A percentile compares a stretch with the other conserved stretches of the same genome.
These are phyloP conservation scores for Digitaria exilis DNA, from an alignment of 202 grass and related monocot genomes.

Conservation along the genomic window DNA sequence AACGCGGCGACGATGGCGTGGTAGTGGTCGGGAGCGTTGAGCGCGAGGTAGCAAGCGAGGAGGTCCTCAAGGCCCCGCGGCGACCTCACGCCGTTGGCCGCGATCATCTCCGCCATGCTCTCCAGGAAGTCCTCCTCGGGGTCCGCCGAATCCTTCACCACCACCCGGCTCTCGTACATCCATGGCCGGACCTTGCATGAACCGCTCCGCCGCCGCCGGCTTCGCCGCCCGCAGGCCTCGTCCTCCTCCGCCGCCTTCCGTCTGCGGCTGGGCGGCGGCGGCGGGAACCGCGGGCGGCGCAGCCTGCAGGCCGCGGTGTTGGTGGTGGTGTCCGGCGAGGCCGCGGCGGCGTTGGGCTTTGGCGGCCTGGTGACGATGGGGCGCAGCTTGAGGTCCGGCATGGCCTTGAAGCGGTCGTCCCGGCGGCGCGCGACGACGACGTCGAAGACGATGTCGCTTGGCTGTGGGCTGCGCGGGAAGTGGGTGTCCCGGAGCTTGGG, in stretches of 20 bases:
- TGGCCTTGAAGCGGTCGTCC: constrained; percentile 6
- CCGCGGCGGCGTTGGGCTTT: background rate
- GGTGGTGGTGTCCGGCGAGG: background rate
- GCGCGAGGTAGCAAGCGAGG: constrained; percentile 75
- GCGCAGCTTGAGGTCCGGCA: constrained; percentile 52
- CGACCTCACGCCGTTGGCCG: constrained; percentile 52
- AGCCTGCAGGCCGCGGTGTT: constrained; percentile 34
- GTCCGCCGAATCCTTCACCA: constrained; percentile 67
- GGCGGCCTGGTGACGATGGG: constrained; percentile 50
- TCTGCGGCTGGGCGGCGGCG: background rate
- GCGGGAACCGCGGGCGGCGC: background rate
- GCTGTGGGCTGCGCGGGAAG: constrained; percentile 30
- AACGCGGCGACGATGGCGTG: constrained; percentile 76
- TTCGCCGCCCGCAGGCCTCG: background rate
- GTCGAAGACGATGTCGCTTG: constrained; percentile 56
- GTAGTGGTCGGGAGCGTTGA: constrained; percentile 81
- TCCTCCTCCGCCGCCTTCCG: background rate
- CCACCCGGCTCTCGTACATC: constrained; percentile 71
- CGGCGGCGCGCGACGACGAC: constrained; percentile 15
- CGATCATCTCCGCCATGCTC: constrained; percentile 90
- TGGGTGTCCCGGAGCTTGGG: constrained; percentile 40
- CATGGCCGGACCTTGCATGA: constrained; percentile 26
- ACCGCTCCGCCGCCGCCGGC: background rate
- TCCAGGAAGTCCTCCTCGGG: constrained; percentile 73
- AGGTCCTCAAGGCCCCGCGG: constrained; percentile 69